Evolutionary conservation across 495 filamentous ascomycete genomes (phyloP).

Genomic region (Aspergillus hancockii): DNA sequence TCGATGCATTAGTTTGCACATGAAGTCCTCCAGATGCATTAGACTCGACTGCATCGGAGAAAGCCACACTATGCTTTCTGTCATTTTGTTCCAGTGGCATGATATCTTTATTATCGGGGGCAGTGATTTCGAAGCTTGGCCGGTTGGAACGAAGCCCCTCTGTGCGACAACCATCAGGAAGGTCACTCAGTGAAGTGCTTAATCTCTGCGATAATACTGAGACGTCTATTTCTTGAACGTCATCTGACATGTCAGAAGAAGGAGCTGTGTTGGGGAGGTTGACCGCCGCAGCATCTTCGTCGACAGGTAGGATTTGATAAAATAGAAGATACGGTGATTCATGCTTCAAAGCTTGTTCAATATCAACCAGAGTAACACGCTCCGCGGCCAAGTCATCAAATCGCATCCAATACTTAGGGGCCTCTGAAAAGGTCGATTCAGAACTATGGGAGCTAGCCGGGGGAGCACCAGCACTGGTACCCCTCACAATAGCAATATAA

Average conservation of each 20-base stretch:
- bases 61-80: conserved; percentile 29
- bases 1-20: conserved; percentile 47
- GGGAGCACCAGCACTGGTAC: conserved; percentile 44
- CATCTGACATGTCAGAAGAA: conserved; percentile 56
- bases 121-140: conserved; percentile 47
- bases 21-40: conserved; percentile 36
- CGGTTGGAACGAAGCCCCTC: conserved; percentile 31
- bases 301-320: conserved; percentile 89
- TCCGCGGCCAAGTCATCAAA: conserved; percentile 82
- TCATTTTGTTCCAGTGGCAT: conserved; percentile 9
- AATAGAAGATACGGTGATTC: conserved; percentile 94
- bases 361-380: conserved; percentile 74
- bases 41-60: conserved; percentile 27
- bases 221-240: conserved; percentile 32
- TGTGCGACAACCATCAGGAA: conserved; percentile 19
- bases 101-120: conserved; percentile 22
- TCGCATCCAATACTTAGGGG: conserved; percentile 74
- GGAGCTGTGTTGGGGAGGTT: conserved; percentile 54
- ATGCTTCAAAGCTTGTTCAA: conserved; percentile 71
- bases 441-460: conserved; percentile 54
- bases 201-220: conserved; percentile 23
- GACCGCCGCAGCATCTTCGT: conserved; percentile 61
- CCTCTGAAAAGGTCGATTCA: conserved; percentile 52
- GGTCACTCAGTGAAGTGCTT: conserved; percentile 14
- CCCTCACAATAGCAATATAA: conserved; percentile 81